These are phyloP conservation scores for Orbilia javanica DNA, from an alignment of 2,329 filamentous ascomycete genomes.

Conservation along the genomic window DNA sequence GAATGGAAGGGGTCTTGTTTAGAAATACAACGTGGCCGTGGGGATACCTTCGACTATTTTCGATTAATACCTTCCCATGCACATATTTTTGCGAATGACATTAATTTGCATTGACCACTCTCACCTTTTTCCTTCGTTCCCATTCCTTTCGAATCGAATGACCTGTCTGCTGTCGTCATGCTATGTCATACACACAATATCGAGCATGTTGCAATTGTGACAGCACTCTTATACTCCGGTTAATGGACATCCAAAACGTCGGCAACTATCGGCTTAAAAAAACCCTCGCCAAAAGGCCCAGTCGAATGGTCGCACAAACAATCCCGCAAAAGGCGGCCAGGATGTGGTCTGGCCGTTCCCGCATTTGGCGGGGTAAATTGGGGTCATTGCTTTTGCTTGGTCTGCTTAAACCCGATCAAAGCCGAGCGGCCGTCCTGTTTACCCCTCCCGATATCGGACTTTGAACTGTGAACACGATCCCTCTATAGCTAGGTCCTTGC, in stretches of 20 bases:
- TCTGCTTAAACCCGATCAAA: constrained; percentile 33
- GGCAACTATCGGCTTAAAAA: constrained; percentile 23
- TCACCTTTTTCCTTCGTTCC: neutral
- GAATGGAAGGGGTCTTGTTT: neutral
- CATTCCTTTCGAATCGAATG: neutral
- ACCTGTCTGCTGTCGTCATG: neutral
- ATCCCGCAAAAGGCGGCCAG: constrained; percentile 5
- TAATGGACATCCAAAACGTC: neutral
- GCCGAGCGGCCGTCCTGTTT: neutral
- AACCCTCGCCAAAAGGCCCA: neutral
- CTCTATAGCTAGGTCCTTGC: neutral
- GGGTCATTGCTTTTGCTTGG: neutral
- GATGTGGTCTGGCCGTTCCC: constrained; percentile 22
- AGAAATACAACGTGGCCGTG: constrained; percentile 12
- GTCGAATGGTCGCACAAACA: constrained; percentile 39
- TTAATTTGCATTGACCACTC: neutral
- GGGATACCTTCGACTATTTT: neutral
- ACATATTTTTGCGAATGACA: neutral
- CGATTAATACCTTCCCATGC: neutral
- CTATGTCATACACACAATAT: too few species aligned
- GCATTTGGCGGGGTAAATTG: constrained; percentile 32
- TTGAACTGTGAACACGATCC: constrained; percentile 18
- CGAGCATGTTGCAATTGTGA: too few species aligned
- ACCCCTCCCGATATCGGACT: constrained; percentile 56
- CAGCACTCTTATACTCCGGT: too few species aligned